A percentile compares a stretch with the other conserved stretches of the same genome.
Evolutionary conservation across 1,139 yeast species (phyloP).

Genomic region (Candida gigantensis): DNA sequence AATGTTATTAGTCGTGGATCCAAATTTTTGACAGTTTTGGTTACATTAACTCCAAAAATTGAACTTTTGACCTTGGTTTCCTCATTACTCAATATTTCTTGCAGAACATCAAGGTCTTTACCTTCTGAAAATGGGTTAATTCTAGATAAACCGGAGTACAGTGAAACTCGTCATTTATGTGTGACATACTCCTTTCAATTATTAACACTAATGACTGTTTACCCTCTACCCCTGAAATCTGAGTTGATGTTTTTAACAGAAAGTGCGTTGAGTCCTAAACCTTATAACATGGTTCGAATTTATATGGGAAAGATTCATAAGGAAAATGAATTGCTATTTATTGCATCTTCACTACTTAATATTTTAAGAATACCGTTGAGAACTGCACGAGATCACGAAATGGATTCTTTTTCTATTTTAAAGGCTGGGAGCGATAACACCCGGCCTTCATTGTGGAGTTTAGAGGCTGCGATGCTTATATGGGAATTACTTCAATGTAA

Average conservation of each 20-base stretch:
- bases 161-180: conserved; percentile 53
- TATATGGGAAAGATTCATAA: conserved; percentile 56
- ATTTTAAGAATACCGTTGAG: conserved; percentile 48
- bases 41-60: conserved; percentile 50
- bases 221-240: conserved; percentile 52
- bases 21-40: conserved; percentile 58
- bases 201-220: conserved; percentile 60
- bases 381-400: conserved; percentile 17
- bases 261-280: conserved; percentile 26
- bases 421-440: conserved; percentile 16
- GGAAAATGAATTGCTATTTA: conserved; percentile 51
- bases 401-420: conserved; percentile 19
- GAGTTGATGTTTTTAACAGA: conserved; percentile 44
- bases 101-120: conserved; percentile 35
- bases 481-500: conserved; percentile 85
- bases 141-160: conserved; percentile 26
- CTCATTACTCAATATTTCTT: conserved; percentile 64
- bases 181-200: conserved; percentile 64
- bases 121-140: conserved; percentile 39
- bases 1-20: conserved; percentile 53
- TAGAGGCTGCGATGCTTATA: conserved; percentile 59
- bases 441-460: conserved; percentile 51
- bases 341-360: conserved; percentile 47
- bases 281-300: conserved; percentile 50
- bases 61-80: conserved; percentile 59